Evolutionary conservation across 23 red algal species (phyloP).

Genomic region (Agarophyton chilense): DNA sequence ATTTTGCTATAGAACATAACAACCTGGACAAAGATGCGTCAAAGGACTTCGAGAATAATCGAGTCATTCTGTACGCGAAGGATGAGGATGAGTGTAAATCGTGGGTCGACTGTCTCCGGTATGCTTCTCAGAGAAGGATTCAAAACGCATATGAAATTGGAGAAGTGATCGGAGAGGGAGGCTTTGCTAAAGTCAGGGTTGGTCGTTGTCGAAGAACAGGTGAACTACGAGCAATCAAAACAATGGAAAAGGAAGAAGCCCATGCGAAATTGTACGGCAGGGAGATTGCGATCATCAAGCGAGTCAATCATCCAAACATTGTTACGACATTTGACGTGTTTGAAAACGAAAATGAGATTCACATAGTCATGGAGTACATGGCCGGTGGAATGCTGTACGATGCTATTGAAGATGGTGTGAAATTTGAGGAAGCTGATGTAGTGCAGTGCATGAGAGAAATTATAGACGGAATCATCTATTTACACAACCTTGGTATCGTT

Average conservation of each 20-base stretch:
- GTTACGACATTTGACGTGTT: constrained; percentile 88
- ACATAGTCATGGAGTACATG: constrained; percentile 95
- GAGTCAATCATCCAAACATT: constrained; percentile 85
- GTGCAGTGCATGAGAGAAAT: constrained; percentile 82
- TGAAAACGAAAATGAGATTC: constrained; percentile 78
- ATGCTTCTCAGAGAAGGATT: constrained; percentile 35
- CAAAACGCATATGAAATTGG: constrained; percentile 46
- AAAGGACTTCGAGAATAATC: constrained; percentile 59
- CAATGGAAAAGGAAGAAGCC: constrained; percentile 67
- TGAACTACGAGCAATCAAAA: constrained; percentile 64
- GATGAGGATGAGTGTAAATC: constrained; percentile 49
- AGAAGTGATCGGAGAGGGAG: constrained; percentile 72
- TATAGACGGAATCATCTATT: constrained; percentile 75
- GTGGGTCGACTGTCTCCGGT: constrained; percentile 49
- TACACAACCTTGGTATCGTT: constrained; percentile 75
- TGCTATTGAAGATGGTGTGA: constrained; percentile 70
- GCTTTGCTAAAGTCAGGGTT: constrained; percentile 61
- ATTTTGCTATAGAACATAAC: constrained; percentile 45
- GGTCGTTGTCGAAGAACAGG: constrained; percentile 32
- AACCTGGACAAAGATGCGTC: constrained; percentile 44
- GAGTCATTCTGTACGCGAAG: constrained; percentile 45
- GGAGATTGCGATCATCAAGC: constrained; percentile 84
- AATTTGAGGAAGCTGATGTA: constrained; percentile 72
- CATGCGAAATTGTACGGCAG: constrained; percentile 60
- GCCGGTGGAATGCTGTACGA: constrained; percentile 89